A percentile compares a stretch with the other conserved stretches of the same genome.
phyloP scores from a whole-genome alignment of 768 basidiomycete species.

The Thelephora aurantiotincta region DNA sequence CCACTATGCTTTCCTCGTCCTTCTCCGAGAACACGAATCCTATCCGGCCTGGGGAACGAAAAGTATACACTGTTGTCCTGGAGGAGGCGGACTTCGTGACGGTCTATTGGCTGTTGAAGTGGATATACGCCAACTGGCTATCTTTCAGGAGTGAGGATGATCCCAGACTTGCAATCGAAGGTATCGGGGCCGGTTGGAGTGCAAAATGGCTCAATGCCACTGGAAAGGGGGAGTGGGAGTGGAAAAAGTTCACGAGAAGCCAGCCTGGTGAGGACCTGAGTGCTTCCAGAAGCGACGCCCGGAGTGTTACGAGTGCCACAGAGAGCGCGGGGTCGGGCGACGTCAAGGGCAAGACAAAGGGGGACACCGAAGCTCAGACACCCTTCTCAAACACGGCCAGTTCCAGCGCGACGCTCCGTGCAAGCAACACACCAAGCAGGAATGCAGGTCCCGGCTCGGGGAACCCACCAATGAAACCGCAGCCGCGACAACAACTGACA shows the following conservation, averaged over 20 bases:
- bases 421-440: neutral
- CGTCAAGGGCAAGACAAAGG: conserved; percentile 6
- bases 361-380: neutral
- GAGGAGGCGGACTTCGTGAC: conserved; percentile 71
- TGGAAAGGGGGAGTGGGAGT: conserved; percentile 45
- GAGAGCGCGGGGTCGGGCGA: conserved; percentile 9
- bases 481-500: conserved; percentile 1
- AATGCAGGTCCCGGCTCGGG: neutral
- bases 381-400: neutral
- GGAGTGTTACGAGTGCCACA: conserved; percentile 6
- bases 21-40: conserved; percentile 39
- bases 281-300: conserved; percentile 13
- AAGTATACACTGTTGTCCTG: conserved; percentile 51
- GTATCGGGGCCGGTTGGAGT: conserved; percentile 53
- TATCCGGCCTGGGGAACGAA: conserved; percentile 29
- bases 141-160: conserved; percentile 59
- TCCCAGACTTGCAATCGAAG: conserved; percentile 50
- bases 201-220: conserved; percentile 36
- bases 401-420: neutral
- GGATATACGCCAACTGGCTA: conserved; percentile 64
- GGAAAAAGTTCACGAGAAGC: conserved; percentile 43
- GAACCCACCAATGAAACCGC: neutral
- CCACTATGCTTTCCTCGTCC: conserved; percentile 56
- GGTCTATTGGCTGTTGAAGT: conserved; percentile 68
- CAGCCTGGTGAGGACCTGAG: conserved; percentile 18